phyloP scores from a whole-genome alignment of 2,329 filamentous ascomycete genomes.

The Paramyrothecium sp. region DNA sequence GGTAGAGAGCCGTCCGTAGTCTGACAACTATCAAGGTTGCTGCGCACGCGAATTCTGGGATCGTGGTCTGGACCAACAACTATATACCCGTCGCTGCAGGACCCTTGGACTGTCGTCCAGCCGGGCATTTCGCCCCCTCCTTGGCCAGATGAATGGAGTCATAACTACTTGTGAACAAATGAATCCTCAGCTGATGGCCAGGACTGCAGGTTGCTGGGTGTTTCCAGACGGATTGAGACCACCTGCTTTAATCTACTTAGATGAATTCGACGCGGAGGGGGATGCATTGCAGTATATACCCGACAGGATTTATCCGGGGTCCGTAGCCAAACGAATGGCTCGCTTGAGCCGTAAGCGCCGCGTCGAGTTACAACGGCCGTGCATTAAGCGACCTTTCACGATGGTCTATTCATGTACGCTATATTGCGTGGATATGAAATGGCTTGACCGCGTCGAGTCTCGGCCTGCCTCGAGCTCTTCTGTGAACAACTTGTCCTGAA shows the following conservation, averaged over 20 bases:
- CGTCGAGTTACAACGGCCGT: not conserved
- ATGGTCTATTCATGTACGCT: not conserved
- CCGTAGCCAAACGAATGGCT: not conserved
- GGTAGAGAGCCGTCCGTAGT: not conserved
- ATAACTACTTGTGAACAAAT: not conserved
- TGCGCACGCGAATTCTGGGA: not conserved
- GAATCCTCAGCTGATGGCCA: not conserved
- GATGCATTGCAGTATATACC: not conserved
- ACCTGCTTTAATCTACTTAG: constrained; percentile 2
- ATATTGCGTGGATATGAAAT: not conserved
- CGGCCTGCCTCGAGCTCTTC: not conserved
- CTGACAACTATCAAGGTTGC: not conserved
- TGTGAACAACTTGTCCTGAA: no score
- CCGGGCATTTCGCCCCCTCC: not conserved
- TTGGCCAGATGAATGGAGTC: not conserved
- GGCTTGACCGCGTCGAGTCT: not conserved
- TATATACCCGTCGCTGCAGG: not conserved
- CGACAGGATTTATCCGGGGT: constrained; percentile 1
- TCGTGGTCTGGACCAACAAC: not conserved
- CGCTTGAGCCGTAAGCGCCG: not conserved
- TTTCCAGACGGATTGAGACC: not conserved
- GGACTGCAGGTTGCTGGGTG: not conserved
- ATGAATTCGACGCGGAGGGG: constrained; percentile 1
- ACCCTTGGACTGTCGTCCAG: not conserved
- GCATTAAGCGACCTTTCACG: not conserved